phyloP scores from a whole-genome alignment of 2,329 filamentous ascomycete genomes.

The Colletotrichum zoysiae region DNA sequence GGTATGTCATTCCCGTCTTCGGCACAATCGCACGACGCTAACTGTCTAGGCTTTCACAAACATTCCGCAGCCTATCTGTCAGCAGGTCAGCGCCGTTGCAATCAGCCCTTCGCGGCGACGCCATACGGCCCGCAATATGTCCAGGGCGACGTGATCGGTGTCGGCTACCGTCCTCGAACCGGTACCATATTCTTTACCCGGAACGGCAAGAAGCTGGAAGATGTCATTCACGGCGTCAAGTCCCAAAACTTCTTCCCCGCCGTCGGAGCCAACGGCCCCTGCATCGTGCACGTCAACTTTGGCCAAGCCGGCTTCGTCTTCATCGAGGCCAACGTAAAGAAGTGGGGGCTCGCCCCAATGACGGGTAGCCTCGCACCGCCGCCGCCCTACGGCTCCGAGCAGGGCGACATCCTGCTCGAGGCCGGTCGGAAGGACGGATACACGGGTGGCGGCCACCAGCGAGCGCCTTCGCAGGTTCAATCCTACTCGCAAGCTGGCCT shows the following conservation, averaged over 20 bases:
- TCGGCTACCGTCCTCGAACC: constrained; percentile 93
- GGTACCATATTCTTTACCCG: constrained; percentile 98
- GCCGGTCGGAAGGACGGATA: constrained; percentile 77
- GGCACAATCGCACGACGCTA: constrained; percentile 17
- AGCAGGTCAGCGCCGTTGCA: constrained; percentile 86
- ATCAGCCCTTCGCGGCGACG: constrained; percentile 88
- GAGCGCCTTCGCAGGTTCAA: constrained; percentile 61
- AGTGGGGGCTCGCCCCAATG: constrained; percentile 97
- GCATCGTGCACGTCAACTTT: constrained; percentile 95
- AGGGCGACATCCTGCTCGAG: constrained; percentile 94
- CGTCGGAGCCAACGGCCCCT: constrained; percentile 94
- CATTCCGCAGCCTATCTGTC: constrained; percentile 93
- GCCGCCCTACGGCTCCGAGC: constrained; percentile 95
- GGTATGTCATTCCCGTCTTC: constrained; percentile 69
- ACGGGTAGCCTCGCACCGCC: constrained; percentile 95
- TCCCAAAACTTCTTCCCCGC: constrained; percentile 98
- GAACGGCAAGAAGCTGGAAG: constrained; percentile 97
- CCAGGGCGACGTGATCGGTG: constrained; percentile 95
- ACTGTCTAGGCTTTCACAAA: constrained; percentile 82
- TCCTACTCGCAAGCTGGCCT: constrained; percentile 52
- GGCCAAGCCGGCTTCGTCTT: constrained; percentile 98
- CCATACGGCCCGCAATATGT: constrained; percentile 86
- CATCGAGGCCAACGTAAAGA: constrained; percentile 99
- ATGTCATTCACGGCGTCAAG: constrained; percentile 92
- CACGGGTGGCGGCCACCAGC: constrained; percentile 55